A percentile compares a stretch with the other conserved stretches of the same genome.
Conservation (phyloP, 805 yeast genomes). For the Lipomyces sp. region DNA sequence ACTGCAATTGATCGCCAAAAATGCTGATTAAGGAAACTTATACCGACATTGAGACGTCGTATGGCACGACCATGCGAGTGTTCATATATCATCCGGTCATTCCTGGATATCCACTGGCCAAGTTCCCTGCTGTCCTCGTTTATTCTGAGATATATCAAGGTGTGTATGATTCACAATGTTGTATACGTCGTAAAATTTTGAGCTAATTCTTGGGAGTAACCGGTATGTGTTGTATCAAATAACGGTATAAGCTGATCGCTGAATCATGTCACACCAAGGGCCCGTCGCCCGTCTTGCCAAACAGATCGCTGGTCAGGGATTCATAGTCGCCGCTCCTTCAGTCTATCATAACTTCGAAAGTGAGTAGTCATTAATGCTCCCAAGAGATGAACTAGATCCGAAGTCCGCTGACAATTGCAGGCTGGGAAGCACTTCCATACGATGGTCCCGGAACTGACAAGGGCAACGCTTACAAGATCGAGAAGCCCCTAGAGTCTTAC, state of each 20-base stretch:
- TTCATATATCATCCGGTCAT: constrained; percentile 70
- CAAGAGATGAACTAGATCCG: neutral
- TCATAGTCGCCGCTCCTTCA: constrained; percentile 77
- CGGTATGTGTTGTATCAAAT: constrained; percentile 13
- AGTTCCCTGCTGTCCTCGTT: constrained; percentile 79
- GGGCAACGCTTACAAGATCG: constrained; percentile 69
- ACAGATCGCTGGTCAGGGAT: constrained; percentile 79
- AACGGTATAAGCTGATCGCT: neutral
- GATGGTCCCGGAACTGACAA: constrained; percentile 75
- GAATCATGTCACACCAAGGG: constrained; percentile 51
- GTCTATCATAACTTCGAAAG: constrained; percentile 75
- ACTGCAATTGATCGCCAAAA: neutral
- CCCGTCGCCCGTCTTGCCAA: constrained; percentile 80
- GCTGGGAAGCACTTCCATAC: constrained; percentile 66
- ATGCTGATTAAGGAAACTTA: constrained; percentile 73
- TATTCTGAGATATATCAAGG: constrained; percentile 82
- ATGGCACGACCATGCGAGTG: constrained; percentile 69
- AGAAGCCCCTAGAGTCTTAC: constrained; percentile 70
- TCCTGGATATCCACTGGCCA: constrained; percentile 74
- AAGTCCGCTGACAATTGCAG: constrained; percentile 29
- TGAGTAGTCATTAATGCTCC: neutral
- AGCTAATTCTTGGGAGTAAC: constrained; percentile 12
- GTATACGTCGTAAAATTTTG: neutral
- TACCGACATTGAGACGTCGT: constrained; percentile 68
- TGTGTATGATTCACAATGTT: neutral